phyloP scores from a whole-genome alignment of 768 basidiomycete species.

The Infundibulicybe gibba region DNA sequence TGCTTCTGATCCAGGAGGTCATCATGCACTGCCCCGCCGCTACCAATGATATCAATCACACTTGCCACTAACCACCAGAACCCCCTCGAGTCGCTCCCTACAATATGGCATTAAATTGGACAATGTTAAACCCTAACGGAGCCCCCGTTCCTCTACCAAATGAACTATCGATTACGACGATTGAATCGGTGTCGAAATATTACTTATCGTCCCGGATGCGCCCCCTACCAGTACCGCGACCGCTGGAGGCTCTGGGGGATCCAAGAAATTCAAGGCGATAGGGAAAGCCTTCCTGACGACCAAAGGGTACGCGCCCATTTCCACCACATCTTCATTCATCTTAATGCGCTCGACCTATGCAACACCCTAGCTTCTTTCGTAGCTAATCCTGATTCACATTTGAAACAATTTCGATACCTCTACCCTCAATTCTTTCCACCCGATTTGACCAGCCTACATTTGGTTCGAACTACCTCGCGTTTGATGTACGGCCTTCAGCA shows the following conservation, averaged over 20 bases:
- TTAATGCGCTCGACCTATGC: not conserved
- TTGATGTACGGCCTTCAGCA: slow-evolving; percentile 64
- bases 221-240: slow-evolving; percentile 34
- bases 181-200: slow-evolving; percentile 59
- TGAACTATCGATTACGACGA: slow-evolving; percentile 54
- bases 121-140: slow-evolving; percentile 56
- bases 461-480: slow-evolving; percentile 59
- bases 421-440: slow-evolving; percentile 62
- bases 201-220: slow-evolving; percentile 52
- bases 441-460: slow-evolving; percentile 77
- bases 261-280: slow-evolving; percentile 51
- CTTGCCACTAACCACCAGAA: slow-evolving; percentile 3
- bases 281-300: slow-evolving; percentile 66
- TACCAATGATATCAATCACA: too few species aligned
- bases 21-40: not conserved
- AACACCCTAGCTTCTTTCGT: slow-evolving; percentile 58
- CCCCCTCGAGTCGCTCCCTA: slow-evolving; percentile 4
- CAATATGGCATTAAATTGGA: slow-evolving; percentile 79
- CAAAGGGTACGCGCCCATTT: slow-evolving; percentile 50
- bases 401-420: slow-evolving; percentile 54
- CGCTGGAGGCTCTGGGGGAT: slow-evolving; percentile 51
- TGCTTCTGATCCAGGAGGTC: not conserved
- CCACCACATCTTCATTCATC: not conserved
- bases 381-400: slow-evolving; percentile 31
- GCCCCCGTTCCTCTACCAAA: slow-evolving; percentile 61